Base-by-base conservation (phyloP, 768 basidiomycete genomes). In the Pisolithus albus region DNA sequence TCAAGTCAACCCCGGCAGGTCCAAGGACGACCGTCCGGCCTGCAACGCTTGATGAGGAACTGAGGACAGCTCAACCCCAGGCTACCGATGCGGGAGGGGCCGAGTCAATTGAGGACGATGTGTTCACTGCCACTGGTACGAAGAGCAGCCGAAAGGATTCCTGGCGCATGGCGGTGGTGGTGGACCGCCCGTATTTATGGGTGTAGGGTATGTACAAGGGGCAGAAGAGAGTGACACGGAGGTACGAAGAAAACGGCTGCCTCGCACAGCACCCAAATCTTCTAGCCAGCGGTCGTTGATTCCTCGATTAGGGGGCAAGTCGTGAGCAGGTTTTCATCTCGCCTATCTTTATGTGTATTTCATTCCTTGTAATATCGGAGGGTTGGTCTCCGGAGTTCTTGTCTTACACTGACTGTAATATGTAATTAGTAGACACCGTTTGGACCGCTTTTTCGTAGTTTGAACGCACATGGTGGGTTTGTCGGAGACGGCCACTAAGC, bases 151-250 rank as follows among this genome's bases (percentile, higher is more conserved):
- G 66, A 68, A 62, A 5, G 84, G 85, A 2, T 91, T 88, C 55
- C 70, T 89, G 19, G 83, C 85, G 4, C 83, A 80, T 59, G 88
- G 88, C 11, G 88, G 88, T 1, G 86, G 77, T 9, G 86, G 83
- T 21, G 88, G 88, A 1, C 52, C 61, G 1, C 83, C 87, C 1
- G 82, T 91, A 10, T 80, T 81, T 52, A 82, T 88, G 80, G 84
- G 81, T 7, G 77, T 72, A 24, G 86, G 84, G 4, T 83, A 83
- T 58, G 77, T 85, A 5, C 75, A 77, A 41, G 83, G 78, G n/a
- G 81, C 66, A 0, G 67, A 71, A 16, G 64, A 60, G 11, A 66
- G 55, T 26, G 49, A 50, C 38, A 53, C 32, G 37, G 62, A 57
- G 49, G 60, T 6, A 40, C 7, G 40, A n/a, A 28, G 19, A 5